Evolutionary conservation across 164 flowering plant species (phyloP).

Genomic region (Tinospora cordifolia): DNA sequence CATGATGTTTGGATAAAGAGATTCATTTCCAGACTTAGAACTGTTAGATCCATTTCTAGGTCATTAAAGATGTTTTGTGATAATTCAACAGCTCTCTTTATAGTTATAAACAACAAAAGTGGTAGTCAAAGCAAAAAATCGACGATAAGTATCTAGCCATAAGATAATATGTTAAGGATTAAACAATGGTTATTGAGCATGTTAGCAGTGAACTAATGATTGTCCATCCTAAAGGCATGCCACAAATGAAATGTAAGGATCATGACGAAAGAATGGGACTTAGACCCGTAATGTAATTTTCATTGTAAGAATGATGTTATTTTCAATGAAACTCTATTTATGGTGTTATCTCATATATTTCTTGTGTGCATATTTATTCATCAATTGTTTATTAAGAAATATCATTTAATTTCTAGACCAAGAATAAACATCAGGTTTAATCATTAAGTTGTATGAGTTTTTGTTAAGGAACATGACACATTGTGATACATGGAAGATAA

Average conservation of each 20-base stretch:
- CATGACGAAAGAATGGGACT: not conserved
- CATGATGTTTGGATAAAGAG: not conserved
- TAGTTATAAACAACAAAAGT: not conserved
- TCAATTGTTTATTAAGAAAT: not conserved
- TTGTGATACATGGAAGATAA: not conserved
- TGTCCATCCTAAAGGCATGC: conserved; percentile 8
- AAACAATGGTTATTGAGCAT: not conserved
- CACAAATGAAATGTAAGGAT: not conserved
- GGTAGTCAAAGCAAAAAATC: conserved; percentile 5
- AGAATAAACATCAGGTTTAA: not conserved
- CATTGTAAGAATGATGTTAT: no score
- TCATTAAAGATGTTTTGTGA: not conserved
- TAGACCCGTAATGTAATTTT: not conserved
- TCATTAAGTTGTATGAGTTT: not conserved
- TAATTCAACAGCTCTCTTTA: not conserved
- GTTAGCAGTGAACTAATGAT: not conserved
- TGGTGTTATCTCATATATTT: not conserved
- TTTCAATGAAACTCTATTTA: no score
- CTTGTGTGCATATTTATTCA: not conserved
- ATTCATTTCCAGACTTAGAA: not conserved
- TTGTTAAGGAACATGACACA: not conserved
- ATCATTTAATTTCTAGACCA: not conserved
- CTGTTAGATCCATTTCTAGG: not conserved
- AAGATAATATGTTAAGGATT: not conserved
- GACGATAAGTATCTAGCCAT: not conserved